Percentiles rank a stretch among this genome's conserved stretches.
phyloP scores from a whole-genome alignment of 2,329 filamentous ascomycete species.

The Sodiomyces alkalinus region DNA sequence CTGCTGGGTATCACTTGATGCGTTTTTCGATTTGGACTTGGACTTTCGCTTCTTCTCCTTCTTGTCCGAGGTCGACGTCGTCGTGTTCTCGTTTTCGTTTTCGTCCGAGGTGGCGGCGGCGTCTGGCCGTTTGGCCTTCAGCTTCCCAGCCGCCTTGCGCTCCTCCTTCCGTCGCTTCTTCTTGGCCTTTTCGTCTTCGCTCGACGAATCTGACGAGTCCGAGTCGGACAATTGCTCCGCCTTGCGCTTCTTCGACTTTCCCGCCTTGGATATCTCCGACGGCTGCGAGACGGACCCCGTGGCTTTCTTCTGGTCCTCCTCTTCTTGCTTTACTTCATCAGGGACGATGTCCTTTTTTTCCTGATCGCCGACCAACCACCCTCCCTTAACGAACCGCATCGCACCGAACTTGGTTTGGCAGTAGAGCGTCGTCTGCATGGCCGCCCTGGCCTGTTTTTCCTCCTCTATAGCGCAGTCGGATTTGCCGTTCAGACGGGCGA shows the following conservation, averaged over 20 bases:
- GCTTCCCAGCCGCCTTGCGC: conserved; percentile 17
- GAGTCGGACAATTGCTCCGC: conserved; percentile 22
- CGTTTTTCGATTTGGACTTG: conserved; percentile 13
- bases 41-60: conserved; percentile 27
- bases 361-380: conserved; percentile 47
- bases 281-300: conserved; percentile 10
- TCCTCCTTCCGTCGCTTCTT: conserved; percentile 22
- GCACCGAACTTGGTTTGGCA: conserved; percentile 61
- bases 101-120: not conserved
- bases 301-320: conserved; percentile 11
- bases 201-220: conserved; percentile 12
- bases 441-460: conserved; percentile 52
- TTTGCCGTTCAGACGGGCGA: conserved; percentile 83
- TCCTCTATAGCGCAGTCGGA: conserved; percentile 56
- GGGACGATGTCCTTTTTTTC: conserved; percentile 31
- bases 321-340: conserved; percentile 14
- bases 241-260: conserved; percentile 35
- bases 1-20: conserved; percentile 11
- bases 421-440: conserved; percentile 59
- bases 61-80: conserved; percentile 13
- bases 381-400: conserved; percentile 81
- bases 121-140: conserved; percentile 5
- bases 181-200: conserved; percentile 17
- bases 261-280: conserved; percentile 16
- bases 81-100: conserved; percentile 6